These are phyloP conservation scores for Yamadazyma spencermartinsiae DNA, from an alignment of 1,139 yeast genomes.

Conservation along the genomic window DNA sequence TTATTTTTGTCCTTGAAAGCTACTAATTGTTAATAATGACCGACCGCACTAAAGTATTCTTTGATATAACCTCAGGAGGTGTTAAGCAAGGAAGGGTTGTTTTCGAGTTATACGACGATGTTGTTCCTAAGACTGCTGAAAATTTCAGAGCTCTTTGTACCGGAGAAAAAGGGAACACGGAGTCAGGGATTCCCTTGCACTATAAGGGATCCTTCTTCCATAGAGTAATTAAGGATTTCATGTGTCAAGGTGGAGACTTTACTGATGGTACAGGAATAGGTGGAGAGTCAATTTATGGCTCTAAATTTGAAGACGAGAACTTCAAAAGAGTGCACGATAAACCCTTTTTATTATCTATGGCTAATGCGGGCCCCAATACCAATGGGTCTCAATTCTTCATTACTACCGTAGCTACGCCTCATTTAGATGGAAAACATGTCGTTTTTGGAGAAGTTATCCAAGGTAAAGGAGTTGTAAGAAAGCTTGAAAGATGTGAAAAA, in stretches of 20 bases:
- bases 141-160: conserved; percentile 90
- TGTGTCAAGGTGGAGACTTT: conserved; percentile 98
- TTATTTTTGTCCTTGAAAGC: too few species aligned
- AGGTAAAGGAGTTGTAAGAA: conserved; percentile 80
- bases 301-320: conserved; percentile 91
- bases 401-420: conserved; percentile 82
- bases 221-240: conserved; percentile 85
- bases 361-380: conserved; percentile 41
- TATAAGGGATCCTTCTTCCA: conserved; percentile 87
- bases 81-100: conserved; percentile 69
- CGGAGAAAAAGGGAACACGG: conserved; percentile 79
- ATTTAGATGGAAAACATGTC: conserved; percentile 91
- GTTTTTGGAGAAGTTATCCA: conserved; percentile 88
- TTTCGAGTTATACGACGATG: conserved; percentile 73
- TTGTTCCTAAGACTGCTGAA: conserved; percentile 91
- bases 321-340: conserved; percentile 72
- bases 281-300: conserved; percentile 94
- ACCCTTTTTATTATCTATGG: conserved; percentile 93
- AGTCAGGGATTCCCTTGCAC: conserved; percentile 61
- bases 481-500: conserved; percentile 70
- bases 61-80: conserved; percentile 72
- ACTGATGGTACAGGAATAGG: conserved; percentile 90
- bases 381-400: conserved; percentile 54
- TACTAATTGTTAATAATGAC: conserved; percentile 7
- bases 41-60: conserved; percentile 55